Evolutionary conservation across 2,329 filamentous ascomycete species (phyloP).

Genomic region (Aspergillus sp.): DNA sequence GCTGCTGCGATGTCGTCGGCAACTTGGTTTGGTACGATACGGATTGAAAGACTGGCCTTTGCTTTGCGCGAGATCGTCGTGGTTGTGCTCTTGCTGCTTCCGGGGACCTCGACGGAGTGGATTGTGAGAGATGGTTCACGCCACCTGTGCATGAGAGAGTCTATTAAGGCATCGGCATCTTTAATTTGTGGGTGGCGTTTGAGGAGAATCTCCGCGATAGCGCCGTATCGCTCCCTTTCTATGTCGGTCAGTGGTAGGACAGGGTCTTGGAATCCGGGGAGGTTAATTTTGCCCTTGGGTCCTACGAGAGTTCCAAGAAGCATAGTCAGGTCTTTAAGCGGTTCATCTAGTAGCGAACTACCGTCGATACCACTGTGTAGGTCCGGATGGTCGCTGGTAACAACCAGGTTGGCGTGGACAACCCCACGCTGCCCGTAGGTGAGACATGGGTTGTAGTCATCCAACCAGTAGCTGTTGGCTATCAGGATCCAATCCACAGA

Average conservation of each 20-base stretch:
- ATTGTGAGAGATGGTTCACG: conserved; percentile 92
- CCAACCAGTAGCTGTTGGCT: conserved; percentile 98
- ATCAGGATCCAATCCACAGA: conserved; percentile 90
- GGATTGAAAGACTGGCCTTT: conserved; percentile 82
- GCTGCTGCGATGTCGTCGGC: conserved; percentile 71
- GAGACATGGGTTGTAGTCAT: conserved; percentile 90
- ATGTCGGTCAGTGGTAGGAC: conserved; percentile 72
- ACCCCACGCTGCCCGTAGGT: conserved; percentile 94
- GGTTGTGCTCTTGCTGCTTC: conserved; percentile 79
- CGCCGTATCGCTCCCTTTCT: conserved; percentile 78
- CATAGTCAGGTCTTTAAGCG: conserved; percentile 84
- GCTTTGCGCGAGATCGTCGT: conserved; percentile 83
- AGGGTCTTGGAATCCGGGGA: conserved; percentile 85
- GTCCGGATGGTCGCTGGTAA: conserved; percentile 83
- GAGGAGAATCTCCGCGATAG: conserved; percentile 76
- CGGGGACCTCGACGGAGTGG: conserved; percentile 82
- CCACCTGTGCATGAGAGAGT: conserved; percentile 89
- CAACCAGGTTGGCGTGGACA: conserved; percentile 84
- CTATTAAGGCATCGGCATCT: conserved; percentile 69
- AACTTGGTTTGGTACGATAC: conserved; percentile 90
- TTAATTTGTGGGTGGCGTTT: conserved; percentile 66
- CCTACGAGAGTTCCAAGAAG: conserved; percentile 81
- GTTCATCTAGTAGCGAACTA: conserved; percentile 84
- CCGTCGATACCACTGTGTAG: conserved; percentile 97
- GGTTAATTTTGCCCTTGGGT: conserved; percentile 73